Percentiles rank a stretch among this genome's conserved stretches.
Conservation (phyloP, 257 asterid species). For the Penstemon barbatus region DNA sequence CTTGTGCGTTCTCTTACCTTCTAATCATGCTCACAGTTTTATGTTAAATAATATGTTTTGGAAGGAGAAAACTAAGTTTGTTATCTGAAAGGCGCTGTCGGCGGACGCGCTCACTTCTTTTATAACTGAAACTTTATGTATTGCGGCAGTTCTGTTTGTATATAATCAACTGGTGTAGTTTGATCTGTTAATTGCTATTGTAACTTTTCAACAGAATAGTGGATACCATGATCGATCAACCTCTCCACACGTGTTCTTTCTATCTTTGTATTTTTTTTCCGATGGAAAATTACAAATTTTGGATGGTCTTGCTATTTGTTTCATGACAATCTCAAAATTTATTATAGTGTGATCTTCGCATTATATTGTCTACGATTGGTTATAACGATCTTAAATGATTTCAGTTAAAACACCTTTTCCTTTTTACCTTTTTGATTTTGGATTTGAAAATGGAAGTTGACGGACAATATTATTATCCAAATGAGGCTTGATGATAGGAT, state of each 20-base stretch:
- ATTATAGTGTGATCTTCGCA: background rate
- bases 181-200: no score
- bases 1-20: background rate
- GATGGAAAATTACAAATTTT: no score
- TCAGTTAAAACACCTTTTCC: background rate
- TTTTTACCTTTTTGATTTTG: background rate
- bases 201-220: slow-evolving; percentile 2
- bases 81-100: background rate
- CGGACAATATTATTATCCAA: background rate
- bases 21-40: slow-evolving; percentile 10
- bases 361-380: background rate
- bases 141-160: no score
- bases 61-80: slow-evolving; percentile 10
- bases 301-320: no score
- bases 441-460: background rate
- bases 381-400: background rate
- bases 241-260: background rate
- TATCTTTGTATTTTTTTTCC: background rate
- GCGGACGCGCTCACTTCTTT: no score
- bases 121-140: no score
- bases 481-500: background rate
- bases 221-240: background rate
- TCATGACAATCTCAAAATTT: background rate
- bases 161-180: no score
- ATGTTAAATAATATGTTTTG: background rate